Base-by-base conservation (phyloP, 1,284 basidiomycete genomes). In the Erythrobasidium hasegawianum region DNA sequence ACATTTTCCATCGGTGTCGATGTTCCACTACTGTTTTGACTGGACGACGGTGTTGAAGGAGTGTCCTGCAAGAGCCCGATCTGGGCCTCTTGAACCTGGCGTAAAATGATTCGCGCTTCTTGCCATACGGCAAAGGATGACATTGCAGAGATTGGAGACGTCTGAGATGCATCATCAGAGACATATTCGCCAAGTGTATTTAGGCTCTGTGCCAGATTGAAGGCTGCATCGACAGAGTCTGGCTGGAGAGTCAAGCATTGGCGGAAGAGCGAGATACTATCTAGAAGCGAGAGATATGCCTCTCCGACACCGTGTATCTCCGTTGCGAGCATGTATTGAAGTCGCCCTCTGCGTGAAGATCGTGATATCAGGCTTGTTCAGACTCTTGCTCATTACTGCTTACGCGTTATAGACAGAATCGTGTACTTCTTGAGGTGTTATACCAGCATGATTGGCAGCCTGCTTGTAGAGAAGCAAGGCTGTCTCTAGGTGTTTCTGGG, bases 161-260 rank as follows among this genome's bases (percentile, higher is more conserved):
- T 47, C 29, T 39, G 49, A 18, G 54, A 16, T 10, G 11, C 39
- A 22, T 41, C 55, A 26, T 64, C 61, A 26, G n/a, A 18, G 14
- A 64, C 33, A 29, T 38, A 57, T 40, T 64, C 61, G 18, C 61
- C 61, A 14, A 64, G 33, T 9, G 61, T 57, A 18, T 64, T 52
- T 20, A 64, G 22, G 29, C 53, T 41, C 40, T 64, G 61, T 24
- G 61, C 61, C 16, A 64, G 54, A 50, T 64, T 64, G 54, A 64
- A 64, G 45, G 54, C 53, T 20, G 54, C 61, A 24, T 64, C 61
- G n/a, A 39, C 56, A 18, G 54, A 56, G 41, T 57, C 61, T 43
- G 55, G 40, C 24, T 54, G 38, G 16, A 47, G 41, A 16, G 53
- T 26, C 33, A 29, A 22, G 18, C 53, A 56, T 2, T 52, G 49